Conservation (phyloP, 148 eudicot genomes). For the Rhododendron williamsianum region DNA sequence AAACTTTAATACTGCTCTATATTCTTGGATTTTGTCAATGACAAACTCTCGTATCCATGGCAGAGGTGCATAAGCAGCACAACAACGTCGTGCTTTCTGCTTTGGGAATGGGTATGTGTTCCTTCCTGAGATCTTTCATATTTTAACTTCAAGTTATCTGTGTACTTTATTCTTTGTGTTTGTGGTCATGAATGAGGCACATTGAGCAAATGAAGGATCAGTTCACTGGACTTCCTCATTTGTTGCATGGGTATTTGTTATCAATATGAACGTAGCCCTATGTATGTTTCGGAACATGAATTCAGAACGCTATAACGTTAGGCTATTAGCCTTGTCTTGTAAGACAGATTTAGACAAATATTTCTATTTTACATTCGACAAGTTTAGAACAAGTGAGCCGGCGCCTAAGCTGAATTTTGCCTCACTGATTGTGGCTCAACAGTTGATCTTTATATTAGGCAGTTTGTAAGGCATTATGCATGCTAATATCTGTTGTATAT, state of each 20-base stretch:
- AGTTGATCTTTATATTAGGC: neutral
- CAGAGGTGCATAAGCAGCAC: conserved; percentile 49
- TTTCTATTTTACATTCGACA: neutral
- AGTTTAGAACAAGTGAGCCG: neutral
- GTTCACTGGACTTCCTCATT: neutral
- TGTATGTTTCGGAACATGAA: neutral
- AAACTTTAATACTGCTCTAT: neutral
- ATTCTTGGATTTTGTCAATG: neutral
- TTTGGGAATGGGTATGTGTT: conserved; percentile 41
- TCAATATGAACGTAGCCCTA: neutral
- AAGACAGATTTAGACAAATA: neutral
- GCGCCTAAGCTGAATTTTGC: neutral
- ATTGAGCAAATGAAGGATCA: neutral
- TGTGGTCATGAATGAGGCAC: neutral
- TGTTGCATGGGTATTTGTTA: neutral
- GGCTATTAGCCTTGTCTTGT: neutral
- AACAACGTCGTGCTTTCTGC: conserved; percentile 45
- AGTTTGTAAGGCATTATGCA: neutral
- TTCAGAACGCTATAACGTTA: neutral
- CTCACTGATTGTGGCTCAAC: neutral
- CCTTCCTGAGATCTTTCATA: neutral
- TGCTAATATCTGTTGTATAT: conserved; percentile 1
- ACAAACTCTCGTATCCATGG: neutral
- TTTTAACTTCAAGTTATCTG: neutral
- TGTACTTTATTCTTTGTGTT: neutral